phyloP scores from a whole-genome alignment of 2,329 filamentous ascomycete species.

The Myriosclerotinia curreyana region DNA sequence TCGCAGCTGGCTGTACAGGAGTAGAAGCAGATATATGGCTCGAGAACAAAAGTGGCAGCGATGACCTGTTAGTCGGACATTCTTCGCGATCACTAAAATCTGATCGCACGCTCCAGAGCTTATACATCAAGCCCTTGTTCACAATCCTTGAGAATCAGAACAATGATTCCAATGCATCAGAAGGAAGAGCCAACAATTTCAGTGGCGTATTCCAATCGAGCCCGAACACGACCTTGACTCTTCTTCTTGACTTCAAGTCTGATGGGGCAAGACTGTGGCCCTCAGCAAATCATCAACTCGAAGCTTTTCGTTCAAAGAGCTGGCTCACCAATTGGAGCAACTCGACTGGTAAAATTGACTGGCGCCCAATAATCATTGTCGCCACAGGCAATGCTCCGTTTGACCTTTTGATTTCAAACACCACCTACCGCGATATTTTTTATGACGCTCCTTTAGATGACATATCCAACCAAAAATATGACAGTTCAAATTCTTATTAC shows the following conservation, averaged over 20 bases:
- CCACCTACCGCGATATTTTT: constrained; percentile 46
- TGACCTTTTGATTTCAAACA: constrained; percentile 35
- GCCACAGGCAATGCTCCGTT: constrained; percentile 50
- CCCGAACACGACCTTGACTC: constrained; percentile 33
- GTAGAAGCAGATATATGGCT: constrained; percentile 62
- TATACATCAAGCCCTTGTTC: constrained; percentile 60
- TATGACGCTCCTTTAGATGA: constrained; percentile 46
- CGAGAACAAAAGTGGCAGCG: constrained; percentile 45
- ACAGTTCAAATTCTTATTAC: constrained; percentile 36
- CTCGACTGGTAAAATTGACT: constrained; percentile 33
- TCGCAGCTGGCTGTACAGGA: constrained; percentile 55
- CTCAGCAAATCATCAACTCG: constrained; percentile 43
- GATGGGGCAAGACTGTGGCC: constrained; percentile 42
- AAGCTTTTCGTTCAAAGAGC: constrained; percentile 42
- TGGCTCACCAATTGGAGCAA: constrained; percentile 43
- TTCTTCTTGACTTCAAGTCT: constrained; percentile 53
- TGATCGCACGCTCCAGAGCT: constrained; percentile 52
- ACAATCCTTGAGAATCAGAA: constrained; percentile 53
- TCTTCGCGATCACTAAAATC: constrained; percentile 50
- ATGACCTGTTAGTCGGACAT: constrained; percentile 53
- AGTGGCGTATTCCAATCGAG: constrained; percentile 29
- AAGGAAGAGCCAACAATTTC: constrained; percentile 1
- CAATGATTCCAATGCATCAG: not conserved
- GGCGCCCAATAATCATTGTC: constrained; percentile 49
- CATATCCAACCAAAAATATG: constrained; percentile 26